phyloP scores from a whole-genome alignment of 2,329 filamentous ascomycete genomes.

The Diaporthe vexans region DNA sequence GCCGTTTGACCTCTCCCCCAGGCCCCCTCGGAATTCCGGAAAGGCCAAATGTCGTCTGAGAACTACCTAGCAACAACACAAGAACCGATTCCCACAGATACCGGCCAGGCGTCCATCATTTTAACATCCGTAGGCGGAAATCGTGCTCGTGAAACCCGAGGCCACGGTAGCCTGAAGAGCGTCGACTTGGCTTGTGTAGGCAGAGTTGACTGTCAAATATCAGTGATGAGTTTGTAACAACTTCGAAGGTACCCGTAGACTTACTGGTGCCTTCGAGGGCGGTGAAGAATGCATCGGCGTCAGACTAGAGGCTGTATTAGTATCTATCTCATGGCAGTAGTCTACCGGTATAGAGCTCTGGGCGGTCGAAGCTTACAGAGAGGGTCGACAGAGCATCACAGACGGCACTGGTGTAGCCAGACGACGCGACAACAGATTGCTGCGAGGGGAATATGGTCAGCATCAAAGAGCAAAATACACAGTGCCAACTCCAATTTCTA shows the following conservation, averaged over 20 bases:
- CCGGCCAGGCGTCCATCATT: no score
- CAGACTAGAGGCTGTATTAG: not conserved
- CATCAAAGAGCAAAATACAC: not conserved
- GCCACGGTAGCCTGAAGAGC: conserved; percentile 16
- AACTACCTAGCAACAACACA: no score
- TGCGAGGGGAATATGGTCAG: not conserved
- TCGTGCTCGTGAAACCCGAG: conserved; percentile 3
- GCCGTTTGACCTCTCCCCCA: not conserved
- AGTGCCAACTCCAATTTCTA: not conserved
- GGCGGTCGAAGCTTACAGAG: not conserved
- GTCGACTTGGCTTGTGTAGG: conserved; percentile 20
- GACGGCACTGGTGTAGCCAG: conserved; percentile 31
- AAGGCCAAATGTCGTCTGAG: not conserved
- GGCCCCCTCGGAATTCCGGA: not conserved
- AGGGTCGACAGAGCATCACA: conserved; percentile 31
- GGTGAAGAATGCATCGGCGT: not conserved
- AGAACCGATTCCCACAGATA: not conserved
- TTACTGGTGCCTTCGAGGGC: conserved; percentile 31
- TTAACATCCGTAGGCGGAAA: not conserved
- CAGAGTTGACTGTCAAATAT: not conserved
- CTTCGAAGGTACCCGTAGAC: not conserved
- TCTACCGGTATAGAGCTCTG: no score
- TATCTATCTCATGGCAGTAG: not conserved
- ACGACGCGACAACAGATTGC: conserved; percentile 30
- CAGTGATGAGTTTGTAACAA: not conserved